A percentile compares a stretch with the other conserved stretches of the same genome.
phyloP scores from a whole-genome alignment of 1,139 yeast genomes.

The Tardiomyces blankii region DNA sequence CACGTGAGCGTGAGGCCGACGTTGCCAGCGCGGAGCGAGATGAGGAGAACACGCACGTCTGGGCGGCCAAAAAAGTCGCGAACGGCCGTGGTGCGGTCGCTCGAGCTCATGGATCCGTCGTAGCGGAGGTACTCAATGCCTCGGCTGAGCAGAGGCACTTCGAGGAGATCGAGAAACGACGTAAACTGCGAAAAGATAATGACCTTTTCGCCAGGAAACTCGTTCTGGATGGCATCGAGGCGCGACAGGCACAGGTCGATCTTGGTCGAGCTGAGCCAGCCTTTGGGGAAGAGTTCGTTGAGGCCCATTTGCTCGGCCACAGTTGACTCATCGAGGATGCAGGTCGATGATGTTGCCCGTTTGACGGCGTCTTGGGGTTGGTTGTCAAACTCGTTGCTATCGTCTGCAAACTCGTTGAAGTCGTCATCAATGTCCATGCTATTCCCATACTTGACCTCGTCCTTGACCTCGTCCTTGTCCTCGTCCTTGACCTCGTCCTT shows the following conservation, averaged over 20 bases:
- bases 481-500: not conserved
- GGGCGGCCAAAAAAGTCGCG: constrained; percentile 51
- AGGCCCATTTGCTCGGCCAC: constrained; percentile 17
- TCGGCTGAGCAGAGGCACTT: constrained; percentile 35
- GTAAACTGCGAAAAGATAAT: constrained; percentile 84
- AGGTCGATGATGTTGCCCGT: no score
- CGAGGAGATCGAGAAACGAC: constrained; percentile 59
- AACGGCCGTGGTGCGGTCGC: constrained; percentile 50
- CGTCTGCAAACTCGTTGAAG: constrained; percentile 4
- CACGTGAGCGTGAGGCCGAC: constrained; percentile 88
- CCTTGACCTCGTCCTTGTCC: constrained; percentile 2
- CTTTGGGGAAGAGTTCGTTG: constrained; percentile 18
- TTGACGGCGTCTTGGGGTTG: not conserved
- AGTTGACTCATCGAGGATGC: constrained; percentile 4
- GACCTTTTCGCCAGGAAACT: constrained; percentile 47
- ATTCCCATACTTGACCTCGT: constrained; percentile 4
- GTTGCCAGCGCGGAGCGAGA: constrained; percentile 84
- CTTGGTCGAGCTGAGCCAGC: constrained; percentile 32
- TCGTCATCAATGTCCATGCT: constrained; percentile 3
- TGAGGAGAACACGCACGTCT: constrained; percentile 43
- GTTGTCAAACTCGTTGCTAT: constrained; percentile 1
- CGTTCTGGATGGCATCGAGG: constrained; percentile 31
- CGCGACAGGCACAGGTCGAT: constrained; percentile 39
- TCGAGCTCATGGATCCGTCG: constrained; percentile 72
- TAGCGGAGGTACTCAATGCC: constrained; percentile 46